Percentiles rank a stretch among this genome's conserved stretches.
These are phyloP conservation scores for Plectosphaerella plurivora DNA, from an alignment of 2,329 filamentous ascomycete genomes.

Conservation along the genomic window DNA sequence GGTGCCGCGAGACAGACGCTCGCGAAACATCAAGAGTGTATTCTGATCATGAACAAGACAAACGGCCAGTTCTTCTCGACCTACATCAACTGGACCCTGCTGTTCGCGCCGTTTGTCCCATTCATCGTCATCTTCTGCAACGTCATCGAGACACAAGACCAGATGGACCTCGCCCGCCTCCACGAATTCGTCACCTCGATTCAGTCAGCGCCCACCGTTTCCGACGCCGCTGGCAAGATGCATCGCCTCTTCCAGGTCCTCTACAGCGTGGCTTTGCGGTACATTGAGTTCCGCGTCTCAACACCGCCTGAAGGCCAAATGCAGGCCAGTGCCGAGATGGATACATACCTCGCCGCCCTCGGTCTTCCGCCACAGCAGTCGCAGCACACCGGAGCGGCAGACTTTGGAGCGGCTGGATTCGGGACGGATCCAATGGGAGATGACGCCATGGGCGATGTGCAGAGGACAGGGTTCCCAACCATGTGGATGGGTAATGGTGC, in stretches of 20 bases:
- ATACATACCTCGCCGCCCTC: conserved; percentile 46
- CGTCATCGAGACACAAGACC: conserved; percentile 39
- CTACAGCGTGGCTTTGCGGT: conserved; percentile 52
- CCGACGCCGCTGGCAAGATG: conserved; percentile 46
- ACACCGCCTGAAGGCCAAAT: conserved; percentile 22
- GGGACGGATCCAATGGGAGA: not conserved
- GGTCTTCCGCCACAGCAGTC: conserved; percentile 31
- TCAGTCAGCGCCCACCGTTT: conserved; percentile 38
- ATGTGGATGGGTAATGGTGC: conserved; percentile 31
- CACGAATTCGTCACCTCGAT: conserved; percentile 47
- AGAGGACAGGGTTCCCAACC: conserved; percentile 16
- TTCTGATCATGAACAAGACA: conserved; percentile 29
- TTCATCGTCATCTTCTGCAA: conserved; percentile 50
- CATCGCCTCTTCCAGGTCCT: conserved; percentile 55
- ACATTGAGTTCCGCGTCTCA: conserved; percentile 47
- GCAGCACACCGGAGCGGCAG: not conserved
- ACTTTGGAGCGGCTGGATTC: not conserved
- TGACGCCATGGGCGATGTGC: conserved; percentile 2
- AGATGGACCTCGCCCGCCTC: conserved; percentile 39
- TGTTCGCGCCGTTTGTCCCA: conserved; percentile 48
- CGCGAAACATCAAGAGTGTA: conserved; percentile 32
- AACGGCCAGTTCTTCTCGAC: conserved; percentile 30
- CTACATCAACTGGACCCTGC: conserved; percentile 40
- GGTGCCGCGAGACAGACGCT: conserved; percentile 35
- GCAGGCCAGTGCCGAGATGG: conserved; percentile 34